A percentile compares a stretch with the other conserved stretches of the same genome.
phyloP scores from a whole-genome alignment of 2,329 filamentous ascomycete genomes.

The Grosmannia clavigera region DNA sequence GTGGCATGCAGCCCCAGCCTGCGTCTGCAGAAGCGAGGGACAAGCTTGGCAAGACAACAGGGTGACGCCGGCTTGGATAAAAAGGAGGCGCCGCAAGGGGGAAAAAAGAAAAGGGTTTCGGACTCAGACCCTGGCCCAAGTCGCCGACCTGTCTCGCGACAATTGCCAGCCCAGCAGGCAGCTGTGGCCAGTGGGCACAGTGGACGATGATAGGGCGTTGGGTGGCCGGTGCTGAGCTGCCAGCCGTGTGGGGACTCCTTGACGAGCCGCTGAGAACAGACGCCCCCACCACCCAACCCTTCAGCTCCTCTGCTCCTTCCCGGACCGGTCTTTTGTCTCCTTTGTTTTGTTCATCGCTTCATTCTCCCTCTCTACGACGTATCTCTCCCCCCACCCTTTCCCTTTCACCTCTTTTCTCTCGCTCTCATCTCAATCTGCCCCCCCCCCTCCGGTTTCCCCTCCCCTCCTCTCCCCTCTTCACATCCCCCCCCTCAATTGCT shows the following conservation, averaged over 20 bases:
- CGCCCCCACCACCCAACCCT: background rate
- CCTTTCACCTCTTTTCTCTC: too few species aligned
- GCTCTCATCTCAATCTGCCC: too few species aligned
- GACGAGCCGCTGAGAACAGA: conserved; percentile 4
- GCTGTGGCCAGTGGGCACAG: too few species aligned
- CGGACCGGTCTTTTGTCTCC: background rate
- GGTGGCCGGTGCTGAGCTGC: background rate
- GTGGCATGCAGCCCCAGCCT: too few species aligned
- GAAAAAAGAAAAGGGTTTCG: background rate
- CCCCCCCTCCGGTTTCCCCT: background rate
- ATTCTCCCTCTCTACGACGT: too few species aligned
- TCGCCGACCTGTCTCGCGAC: background rate
- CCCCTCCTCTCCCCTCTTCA: background rate
- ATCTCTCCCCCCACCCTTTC: too few species aligned
- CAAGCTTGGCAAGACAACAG: background rate
- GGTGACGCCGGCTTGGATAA: background rate
- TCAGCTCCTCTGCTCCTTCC: background rate
- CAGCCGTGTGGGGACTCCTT: conserved; percentile 1
- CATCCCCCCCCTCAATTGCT: background rate
- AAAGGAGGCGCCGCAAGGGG: background rate
- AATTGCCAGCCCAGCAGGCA: background rate
- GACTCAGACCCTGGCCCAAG: background rate
- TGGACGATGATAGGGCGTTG: background rate
- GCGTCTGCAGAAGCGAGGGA: too few species aligned
- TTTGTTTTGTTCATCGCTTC: background rate